Percentiles rank a stretch among this genome's conserved stretches.
Evolutionary conservation across 2,329 filamentous ascomycete species (phyloP).

Genomic region (Exophiala aquamarina): DNA sequence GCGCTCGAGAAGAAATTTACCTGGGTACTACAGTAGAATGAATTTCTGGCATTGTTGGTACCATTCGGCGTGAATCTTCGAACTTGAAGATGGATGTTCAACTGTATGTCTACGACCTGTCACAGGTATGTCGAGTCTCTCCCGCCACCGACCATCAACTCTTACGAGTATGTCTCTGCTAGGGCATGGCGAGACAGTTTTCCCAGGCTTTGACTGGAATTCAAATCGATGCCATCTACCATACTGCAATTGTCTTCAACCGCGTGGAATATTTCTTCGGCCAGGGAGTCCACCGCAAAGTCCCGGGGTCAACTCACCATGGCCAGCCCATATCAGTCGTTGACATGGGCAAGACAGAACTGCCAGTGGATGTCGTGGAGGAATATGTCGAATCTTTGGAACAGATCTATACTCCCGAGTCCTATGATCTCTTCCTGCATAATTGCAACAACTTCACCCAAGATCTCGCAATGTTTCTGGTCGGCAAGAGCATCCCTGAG

Average conservation of each 20-base stretch:
- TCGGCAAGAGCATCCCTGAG: slow-evolving; percentile 83
- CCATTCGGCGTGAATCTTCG: no score
- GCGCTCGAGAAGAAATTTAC: no score
- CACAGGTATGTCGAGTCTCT: slow-evolving; percentile 44
- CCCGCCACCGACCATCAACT: no score
- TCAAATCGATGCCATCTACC: slow-evolving; percentile 89
- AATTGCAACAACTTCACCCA: slow-evolving; percentile 99
- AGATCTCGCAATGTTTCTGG: slow-evolving; percentile 82
- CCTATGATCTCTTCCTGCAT: slow-evolving; percentile 84
- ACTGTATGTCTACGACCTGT: slow-evolving; percentile 77
- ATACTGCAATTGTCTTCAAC: slow-evolving; percentile 83
- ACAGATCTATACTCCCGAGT: slow-evolving; percentile 78
- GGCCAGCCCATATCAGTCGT: slow-evolving; percentile 78
- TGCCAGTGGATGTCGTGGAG: slow-evolving; percentile 77
- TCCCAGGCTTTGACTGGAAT: slow-evolving; percentile 61
- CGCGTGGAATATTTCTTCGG: slow-evolving; percentile 92
- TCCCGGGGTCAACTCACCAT: slow-evolving; percentile 81
- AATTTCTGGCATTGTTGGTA: no score
- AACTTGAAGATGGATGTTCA: slow-evolving; percentile 77
- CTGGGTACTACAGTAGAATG: no score
- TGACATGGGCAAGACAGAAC: slow-evolving; percentile 70
- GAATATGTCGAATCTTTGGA: slow-evolving; percentile 86
- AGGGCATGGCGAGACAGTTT: slow-evolving; percentile 60
- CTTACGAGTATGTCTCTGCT: not conserved
- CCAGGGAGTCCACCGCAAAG: slow-evolving; percentile 77